Evolutionary conservation across 1,284 basidiomycete genomes (phyloP), one percentile per base, ranked within the genome.

Genomic region (Cutaneotrichosporon mucoides): DNA sequence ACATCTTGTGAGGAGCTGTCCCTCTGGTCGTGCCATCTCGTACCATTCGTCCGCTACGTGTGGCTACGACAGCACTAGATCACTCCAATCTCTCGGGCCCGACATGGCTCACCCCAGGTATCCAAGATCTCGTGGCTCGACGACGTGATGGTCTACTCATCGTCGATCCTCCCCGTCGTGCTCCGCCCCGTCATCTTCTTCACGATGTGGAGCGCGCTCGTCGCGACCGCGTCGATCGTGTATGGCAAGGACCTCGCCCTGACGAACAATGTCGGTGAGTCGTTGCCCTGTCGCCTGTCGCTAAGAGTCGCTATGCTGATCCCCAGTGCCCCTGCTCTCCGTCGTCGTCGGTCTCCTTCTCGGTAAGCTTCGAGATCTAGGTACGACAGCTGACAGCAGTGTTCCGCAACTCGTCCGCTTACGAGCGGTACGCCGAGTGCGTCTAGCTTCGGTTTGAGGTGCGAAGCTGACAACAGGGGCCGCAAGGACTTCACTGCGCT

Each of bases 51-150:
- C n/a, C n/a, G n/a, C n/a, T n/a, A n/a, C n/a, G n/a, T n/a, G n/a
- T n/a, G n/a, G n/a, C n/a, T n/a, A n/a, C n/a, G n/a, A n/a, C n/a
- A n/a, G n/a, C n/a, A n/a, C n/a, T n/a, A n/a, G n/a, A n/a, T n/a
- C n/a, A n/a, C n/a, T n/a, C n/a, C n/a, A n/a, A n/a, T n/a, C n/a
- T n/a, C n/a, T n/a, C n/a, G n/a, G n/a, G n/a, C n/a, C n/a, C n/a
- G n/a, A 24, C 24, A 24, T 24, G 24, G 33, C 3, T 60, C 34
- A 58, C 54, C 37, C 11, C 52, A 76, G 68, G 65, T 67, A 40
- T 64, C 68, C 24, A 72, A 92, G 87, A 91, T 92, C 72, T 90
- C 89, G 40, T 94, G 92, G 89, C 79, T 93, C 24, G 88, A 88
- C 9, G 92, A 94, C 75, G 88, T 92, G 35, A 81, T 92, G 48